Base-by-base conservation (phyloP, 1,139 yeast species). In the Fermentozyma sake region DNA sequence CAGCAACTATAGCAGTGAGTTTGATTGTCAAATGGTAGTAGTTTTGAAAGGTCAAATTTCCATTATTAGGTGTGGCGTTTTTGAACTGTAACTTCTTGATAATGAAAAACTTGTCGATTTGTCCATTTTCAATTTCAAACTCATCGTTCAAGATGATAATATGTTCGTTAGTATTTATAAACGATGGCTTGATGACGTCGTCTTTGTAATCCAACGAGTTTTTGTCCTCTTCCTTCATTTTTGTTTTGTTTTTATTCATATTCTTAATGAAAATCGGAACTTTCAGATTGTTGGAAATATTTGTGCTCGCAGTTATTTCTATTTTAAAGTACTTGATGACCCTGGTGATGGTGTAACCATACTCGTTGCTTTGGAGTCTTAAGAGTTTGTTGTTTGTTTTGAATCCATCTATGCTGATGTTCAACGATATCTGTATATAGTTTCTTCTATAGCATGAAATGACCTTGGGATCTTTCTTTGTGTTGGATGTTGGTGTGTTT, bases 11-110 rank as follows among this genome's bases (percentile, higher is more conserved):
- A 7, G 70, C 71, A 37, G 63, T 61, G 12, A 75, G 52, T 28
- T 62, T 56, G 8, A 73, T 60, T 12, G 60, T 55, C 16, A 77
- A 53, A 34, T 67, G 71, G 42, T 72, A 76, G 42, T 72, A 77
- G 40, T 76, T 75, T 41, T 75, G 81, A 35, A 68, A 64, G 10
- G 70, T 61, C 22, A 64, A 57, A 37, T 77, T 74, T 9, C 81
- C 81, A 42, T 76, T 76, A 44, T 76, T 76, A 4, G 82, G 79
- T 0, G 84, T 77, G 9, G 83, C 81, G 37, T 66, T 72, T 29
- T 72, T 66, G 47, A 77, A 77, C 46, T 76, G 80, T 38, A 75
- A 59, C 50, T 58, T 70, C 42, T 56, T 61, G 19, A 66, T 51
- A 12, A 56, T 47, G 37, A 52, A 61, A 35, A 44, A 64, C 30